phyloP scores from a whole-genome alignment of 148 eudicot genomes.

The Vaccinium macrocarpon region DNA sequence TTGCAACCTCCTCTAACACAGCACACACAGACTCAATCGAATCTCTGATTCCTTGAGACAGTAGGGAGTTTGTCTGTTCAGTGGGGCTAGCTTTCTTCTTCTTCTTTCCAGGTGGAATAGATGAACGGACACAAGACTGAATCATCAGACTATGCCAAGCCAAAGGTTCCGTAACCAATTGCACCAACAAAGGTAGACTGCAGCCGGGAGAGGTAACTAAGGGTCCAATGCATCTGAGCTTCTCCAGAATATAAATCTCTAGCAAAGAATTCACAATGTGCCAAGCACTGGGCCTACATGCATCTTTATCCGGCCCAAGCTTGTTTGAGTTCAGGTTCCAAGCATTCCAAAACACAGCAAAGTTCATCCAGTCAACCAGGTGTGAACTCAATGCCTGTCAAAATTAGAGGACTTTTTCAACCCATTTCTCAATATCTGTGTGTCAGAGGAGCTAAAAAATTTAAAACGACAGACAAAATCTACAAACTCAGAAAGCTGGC shows the following conservation, averaged over 20 bases:
- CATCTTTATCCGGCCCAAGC: conserved; percentile 33
- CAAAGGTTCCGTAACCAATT: conserved; percentile 74
- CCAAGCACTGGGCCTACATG: conserved; percentile 43
- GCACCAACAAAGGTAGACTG: conserved; percentile 55
- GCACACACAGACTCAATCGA: conserved; percentile 50
- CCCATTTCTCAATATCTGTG: neutral
- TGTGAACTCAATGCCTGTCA: conserved; percentile 56
- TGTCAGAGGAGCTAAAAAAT: neutral
- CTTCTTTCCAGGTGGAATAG: conserved; percentile 81
- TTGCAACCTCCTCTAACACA: conserved; percentile 48
- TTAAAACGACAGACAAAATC: neutral
- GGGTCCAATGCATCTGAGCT: conserved; percentile 40
- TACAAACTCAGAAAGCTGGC: neutral
- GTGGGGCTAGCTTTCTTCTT: conserved; percentile 77
- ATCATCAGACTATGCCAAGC: conserved; percentile 78
- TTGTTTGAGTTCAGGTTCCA: conserved; percentile 67
- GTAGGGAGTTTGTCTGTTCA: conserved; percentile 47
- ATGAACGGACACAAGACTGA: conserved; percentile 62
- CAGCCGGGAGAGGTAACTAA: conserved; percentile 54
- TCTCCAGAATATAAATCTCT: conserved; percentile 46
- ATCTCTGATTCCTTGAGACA: conserved; percentile 46
- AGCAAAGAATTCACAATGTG: conserved; percentile 51
- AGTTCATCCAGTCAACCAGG: conserved; percentile 75
- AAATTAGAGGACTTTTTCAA: conserved; percentile 2
- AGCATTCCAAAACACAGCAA: conserved; percentile 69